Percentiles rank a stretch among this genome's conserved stretches.
Evolutionary conservation across 1,139 yeast genomes (phyloP).

Genomic region (Candida pseudoviswanathii): DNA sequence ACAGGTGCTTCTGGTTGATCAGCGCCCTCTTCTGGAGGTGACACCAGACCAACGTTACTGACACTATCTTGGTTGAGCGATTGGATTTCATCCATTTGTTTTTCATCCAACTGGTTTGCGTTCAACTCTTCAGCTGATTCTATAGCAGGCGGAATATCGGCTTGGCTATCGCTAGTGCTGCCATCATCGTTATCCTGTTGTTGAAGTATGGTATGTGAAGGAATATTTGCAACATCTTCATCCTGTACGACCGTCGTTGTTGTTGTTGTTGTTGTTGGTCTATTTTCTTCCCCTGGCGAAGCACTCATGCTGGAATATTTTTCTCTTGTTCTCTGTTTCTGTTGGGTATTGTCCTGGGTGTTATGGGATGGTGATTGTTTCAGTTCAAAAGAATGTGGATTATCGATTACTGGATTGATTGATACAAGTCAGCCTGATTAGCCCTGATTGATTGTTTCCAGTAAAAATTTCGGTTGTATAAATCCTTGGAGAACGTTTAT

Average conservation of each 20-base stretch:
- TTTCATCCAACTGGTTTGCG: slow-evolving; percentile 9
- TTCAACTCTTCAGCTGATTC: not conserved
- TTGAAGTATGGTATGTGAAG: slow-evolving; percentile 1
- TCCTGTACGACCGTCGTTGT: not conserved
- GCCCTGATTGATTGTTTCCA: not conserved
- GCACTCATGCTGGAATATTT: slow-evolving; percentile 1
- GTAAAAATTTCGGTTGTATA: not conserved
- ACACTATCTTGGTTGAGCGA: not conserved
- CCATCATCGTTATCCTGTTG: slow-evolving; percentile 9
- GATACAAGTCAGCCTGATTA: not conserved
- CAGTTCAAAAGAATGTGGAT: not conserved
- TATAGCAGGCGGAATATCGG: not conserved
- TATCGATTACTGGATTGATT: not conserved
- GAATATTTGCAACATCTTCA: slow-evolving; percentile 3
- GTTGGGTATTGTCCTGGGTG: not conserved
- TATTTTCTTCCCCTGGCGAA: slow-evolving; percentile 4
- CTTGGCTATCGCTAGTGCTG: not conserved
- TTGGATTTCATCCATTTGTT: slow-evolving; percentile 12
- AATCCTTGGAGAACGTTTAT: not conserved
- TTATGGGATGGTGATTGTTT: not conserved
- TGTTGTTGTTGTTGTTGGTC: slow-evolving; percentile 1
- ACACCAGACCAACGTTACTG: not conserved
- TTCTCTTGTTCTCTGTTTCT: not conserved
- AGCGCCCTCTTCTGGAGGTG: not conserved
- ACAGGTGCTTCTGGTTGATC: not conserved